phyloP scores from a whole-genome alignment of 176 grass and related monocot species.

The Hsuehochloa calcarea region DNA sequence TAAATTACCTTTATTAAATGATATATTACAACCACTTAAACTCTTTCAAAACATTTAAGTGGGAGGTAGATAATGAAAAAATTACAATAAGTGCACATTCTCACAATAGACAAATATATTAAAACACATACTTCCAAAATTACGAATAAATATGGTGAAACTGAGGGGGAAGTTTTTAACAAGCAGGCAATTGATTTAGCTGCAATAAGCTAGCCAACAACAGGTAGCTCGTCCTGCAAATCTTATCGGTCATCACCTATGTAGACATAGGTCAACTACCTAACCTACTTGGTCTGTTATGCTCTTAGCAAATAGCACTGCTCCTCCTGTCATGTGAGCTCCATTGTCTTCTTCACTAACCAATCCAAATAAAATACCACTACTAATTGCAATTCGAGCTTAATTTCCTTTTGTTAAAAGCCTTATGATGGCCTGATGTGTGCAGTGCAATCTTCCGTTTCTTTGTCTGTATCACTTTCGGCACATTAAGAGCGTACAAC shows the following conservation, averaged over 20 bases:
- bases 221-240: neutral
- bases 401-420: neutral
- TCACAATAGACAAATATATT: too few relatives aligned
- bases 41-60: too few relatives aligned
- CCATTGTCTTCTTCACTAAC: neutral
- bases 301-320: neutral
- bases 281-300: neutral
- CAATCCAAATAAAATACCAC: neutral
- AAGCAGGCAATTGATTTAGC: neutral
- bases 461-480: neutral
- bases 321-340: neutral
- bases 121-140: too few relatives aligned
- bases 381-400: neutral
- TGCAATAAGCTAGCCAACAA: neutral
- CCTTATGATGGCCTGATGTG: neutral
- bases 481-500: too few relatives aligned
- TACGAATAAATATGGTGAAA: too few relatives aligned
- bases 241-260: neutral
- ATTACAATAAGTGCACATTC: too few relatives aligned
- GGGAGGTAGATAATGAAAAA: too few relatives aligned
- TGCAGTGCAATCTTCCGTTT: neutral
- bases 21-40: too few relatives aligned
- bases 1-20: too few relatives aligned
- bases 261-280: slow-evolving; percentile 4
- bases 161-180: neutral